Conservation (phyloP, 495 filamentous ascomycete species). For the Penicillium arizonense region DNA sequence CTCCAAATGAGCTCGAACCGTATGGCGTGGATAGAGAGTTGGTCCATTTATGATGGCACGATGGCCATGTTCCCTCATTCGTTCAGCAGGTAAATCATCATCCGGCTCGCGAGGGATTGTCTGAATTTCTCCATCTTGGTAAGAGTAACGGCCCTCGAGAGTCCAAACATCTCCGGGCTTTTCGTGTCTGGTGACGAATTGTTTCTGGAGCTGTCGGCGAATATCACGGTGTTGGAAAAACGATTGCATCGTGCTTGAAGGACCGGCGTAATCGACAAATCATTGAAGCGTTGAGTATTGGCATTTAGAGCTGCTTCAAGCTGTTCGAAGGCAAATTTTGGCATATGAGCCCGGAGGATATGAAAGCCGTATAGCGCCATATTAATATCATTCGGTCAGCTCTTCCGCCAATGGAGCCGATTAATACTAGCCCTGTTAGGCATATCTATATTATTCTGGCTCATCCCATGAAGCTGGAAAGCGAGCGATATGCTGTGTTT, state of each 20-base stretch:
- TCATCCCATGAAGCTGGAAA: too few species aligned
- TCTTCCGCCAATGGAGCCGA: constrained; percentile 12
- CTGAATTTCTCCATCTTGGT: constrained; percentile 4
- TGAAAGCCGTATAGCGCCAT: neutral
- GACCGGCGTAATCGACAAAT: neutral
- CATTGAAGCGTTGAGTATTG: neutral
- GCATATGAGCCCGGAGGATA: constrained; percentile 5
- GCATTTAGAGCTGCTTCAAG: neutral
- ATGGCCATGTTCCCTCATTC: constrained; percentile 15
- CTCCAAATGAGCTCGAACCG: constrained; percentile 9
- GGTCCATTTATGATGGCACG: constrained; percentile 10
- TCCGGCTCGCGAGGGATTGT: constrained; percentile 7
- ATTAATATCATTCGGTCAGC: constrained; percentile 4
- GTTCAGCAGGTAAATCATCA: neutral
- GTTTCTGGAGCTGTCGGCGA: constrained; percentile 28
- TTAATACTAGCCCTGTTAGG: too few species aligned
- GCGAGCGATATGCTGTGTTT: too few species aligned
- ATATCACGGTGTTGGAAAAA: constrained; percentile 38
- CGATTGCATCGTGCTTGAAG: constrained; percentile 29
- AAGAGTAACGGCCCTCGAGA: constrained; percentile 17
- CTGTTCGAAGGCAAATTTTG: constrained; percentile 1
- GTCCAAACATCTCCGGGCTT: constrained; percentile 12
- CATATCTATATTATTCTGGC: too few species aligned
- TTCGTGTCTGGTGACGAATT: constrained; percentile 21
- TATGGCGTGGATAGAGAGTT: constrained; percentile 11